Evolutionary conservation across 805 yeast genomes (phyloP).

Genomic region (Ogataea pilisensis): DNA sequence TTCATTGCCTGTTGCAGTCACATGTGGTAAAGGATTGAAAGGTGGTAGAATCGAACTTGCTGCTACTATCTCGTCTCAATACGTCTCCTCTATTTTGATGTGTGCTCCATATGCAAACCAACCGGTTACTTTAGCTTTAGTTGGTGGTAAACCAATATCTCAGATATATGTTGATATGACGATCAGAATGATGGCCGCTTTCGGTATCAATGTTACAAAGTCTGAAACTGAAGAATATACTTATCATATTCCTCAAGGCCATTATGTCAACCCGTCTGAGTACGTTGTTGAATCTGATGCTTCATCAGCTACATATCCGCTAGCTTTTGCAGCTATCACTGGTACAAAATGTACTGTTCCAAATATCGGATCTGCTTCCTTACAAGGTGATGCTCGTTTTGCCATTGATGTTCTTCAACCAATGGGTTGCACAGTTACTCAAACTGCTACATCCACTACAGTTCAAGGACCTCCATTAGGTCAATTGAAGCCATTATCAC

Average conservation of each 20-base stretch:
- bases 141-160: conserved; percentile 96
- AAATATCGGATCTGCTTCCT: conserved; percentile 83
- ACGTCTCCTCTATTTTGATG: conserved; percentile 93
- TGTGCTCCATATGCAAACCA: conserved; percentile 93
- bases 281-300: conserved; percentile 96
- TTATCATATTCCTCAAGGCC: conserved; percentile 84
- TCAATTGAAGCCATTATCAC: conserved; percentile 59
- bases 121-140: conserved; percentile 82
- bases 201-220: conserved; percentile 74
- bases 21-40: conserved; percentile 63
- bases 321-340: conserved; percentile 95
- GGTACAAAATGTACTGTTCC: conserved; percentile 93
- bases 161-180: conserved; percentile 97
- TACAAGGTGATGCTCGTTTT: conserved; percentile 97
- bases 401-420: conserved; percentile 89
- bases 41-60: conserved; percentile 94
- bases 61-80: conserved; percentile 96
- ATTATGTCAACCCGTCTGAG: conserved; percentile 73
- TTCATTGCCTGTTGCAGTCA: conserved; percentile 76
- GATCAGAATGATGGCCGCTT: conserved; percentile 86
- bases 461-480: conserved; percentile 86
- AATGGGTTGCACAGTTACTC: conserved; percentile 91
- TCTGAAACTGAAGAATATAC: conserved; percentile 74
- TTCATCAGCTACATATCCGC: conserved; percentile 94
- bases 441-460: conserved; percentile 81